Base-by-base conservation (phyloP, 768 basidiomycete genomes). In the Leucocoprinus birnbaumii region DNA sequence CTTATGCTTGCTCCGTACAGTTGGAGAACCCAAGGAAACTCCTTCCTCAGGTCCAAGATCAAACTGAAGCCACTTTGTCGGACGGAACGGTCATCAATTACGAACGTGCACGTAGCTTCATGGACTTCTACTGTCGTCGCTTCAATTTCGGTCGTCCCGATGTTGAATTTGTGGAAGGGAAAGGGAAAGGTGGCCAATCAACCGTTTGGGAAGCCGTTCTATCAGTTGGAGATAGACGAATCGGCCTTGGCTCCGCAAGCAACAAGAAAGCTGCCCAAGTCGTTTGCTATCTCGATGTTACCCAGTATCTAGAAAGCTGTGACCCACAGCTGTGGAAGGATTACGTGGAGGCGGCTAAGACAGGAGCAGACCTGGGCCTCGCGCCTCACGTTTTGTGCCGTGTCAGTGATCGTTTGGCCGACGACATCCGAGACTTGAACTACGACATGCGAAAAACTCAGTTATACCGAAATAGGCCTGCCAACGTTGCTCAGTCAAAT, bases 101-200 rank as follows among this genome's bases (percentile, higher is more conserved):
- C 48, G 89, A 91, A 49, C 79, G 80, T 49, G 92, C 93, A 2
- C 83, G 87, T 47, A 83, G 80, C 57, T 98, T 98, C 74, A 94
- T 97, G 87, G 94, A 95, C 59, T 98, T 89, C 67, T 98, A 98
- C 63, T 96, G 94, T 65, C 80, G 84, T 43, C 78, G 84, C 34
- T 97, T 84, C 66, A 73, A 74, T 22, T 94, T 94, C 63, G 75
- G 78, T 9, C 82, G 80, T 58, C 91, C 92, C 2, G 87, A 89
- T 47, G 70, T 96, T 57, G 75, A 77, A 13, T 87, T 80, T 56
- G 68, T 72, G 1, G 73, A 74, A 58, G 14, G 57, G 8, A 61
- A 51, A 26, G 61, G 62, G 14, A 57, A 55, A 19, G 58, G 58
- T 40, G 42, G 62, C n/a, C n/a, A n/a, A 38, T 70, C 65, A 18